Base-by-base conservation (phyloP, 805 yeast genomes). In the Candida tammaniensis region DNA sequence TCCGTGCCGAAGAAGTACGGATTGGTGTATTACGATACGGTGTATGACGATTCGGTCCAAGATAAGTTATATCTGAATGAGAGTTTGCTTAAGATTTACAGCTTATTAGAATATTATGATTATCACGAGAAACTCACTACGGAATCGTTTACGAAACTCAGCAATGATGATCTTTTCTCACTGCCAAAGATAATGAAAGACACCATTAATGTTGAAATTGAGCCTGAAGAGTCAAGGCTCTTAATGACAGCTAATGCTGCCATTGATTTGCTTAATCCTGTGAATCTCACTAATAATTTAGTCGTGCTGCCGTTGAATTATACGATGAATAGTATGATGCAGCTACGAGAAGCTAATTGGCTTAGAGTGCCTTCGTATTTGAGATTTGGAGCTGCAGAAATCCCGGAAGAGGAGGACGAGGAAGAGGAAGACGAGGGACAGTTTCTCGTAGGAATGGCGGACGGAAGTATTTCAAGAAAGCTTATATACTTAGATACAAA, bases 251-350 rank as follows among this genome's bases (percentile, higher is more conserved):
- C 42, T 4, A 24, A 46, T 4, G 39, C 51, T 1, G 59, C 64
- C 4, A 39, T 57, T 17, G 61, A 55, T 7, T 36, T 55, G 31
- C 44, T 62, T n/a, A 49, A 60, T 30, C 70, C 70, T 0, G 39
- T 59, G 5, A 57, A 48, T 32, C 42, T 65, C 11, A 59, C 70
- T 10, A 62, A 59, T 38, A 55, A 54, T 34, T 48, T 62, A 19
- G 62, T 66, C 5, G 52, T 65, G 7, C 61, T 51, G 59, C 72
- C 72, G 1, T 27, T 67, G 5, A 57, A 49, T 30, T 53, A 48
- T 26, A 64, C 72, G 1, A 54, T 66, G 27, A 57, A 49, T 30
- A 61, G 63, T 10, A 51, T 64, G 48, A 51, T 48, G 35, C 49
- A 43, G 15, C 23, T 35, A 2, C 35, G 18, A 8, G 31, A 26